Evolutionary conservation across 176 grass and related monocot genomes (phyloP).

Genomic region (Oryza brachyantha): DNA sequence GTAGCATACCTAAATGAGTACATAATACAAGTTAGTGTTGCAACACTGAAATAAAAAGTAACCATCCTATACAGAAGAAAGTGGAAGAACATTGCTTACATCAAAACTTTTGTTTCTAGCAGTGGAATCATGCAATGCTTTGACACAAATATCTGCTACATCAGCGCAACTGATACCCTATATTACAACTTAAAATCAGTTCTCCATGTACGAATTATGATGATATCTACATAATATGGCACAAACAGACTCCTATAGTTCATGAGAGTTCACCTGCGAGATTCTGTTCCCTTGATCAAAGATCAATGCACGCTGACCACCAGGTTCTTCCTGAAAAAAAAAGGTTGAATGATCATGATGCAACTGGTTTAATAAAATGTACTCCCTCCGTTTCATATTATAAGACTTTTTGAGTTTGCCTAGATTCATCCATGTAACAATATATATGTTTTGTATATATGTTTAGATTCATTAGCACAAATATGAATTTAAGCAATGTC

Average conservation of each 20-base stretch:
- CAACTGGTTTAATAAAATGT: neutral
- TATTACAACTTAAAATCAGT: constrained; percentile 28
- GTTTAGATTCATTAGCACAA: too few relatives aligned
- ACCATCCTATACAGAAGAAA: neutral
- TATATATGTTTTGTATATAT: too few relatives aligned
- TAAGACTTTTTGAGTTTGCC: too few relatives aligned
- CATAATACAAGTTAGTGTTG: neutral
- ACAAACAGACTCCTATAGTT: neutral
- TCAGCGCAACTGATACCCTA: constrained; percentile 95
- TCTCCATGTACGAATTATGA: neutral
- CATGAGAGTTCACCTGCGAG: constrained; percentile 63
- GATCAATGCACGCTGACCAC: constrained; percentile 91
- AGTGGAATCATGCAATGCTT: constrained; percentile 95
- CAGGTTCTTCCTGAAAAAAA: constrained; percentile 93
- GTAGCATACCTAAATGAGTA: constrained; percentile 70
- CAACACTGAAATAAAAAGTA: neutral
- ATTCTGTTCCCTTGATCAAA: constrained; percentile 99
- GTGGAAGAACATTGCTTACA: constrained; percentile 49
- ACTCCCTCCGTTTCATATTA: too few relatives aligned
- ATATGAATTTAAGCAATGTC: too few relatives aligned
- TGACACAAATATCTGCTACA: constrained; percentile 97
- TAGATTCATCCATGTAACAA: too few relatives aligned
- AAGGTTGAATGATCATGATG: neutral
- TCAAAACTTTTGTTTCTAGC: constrained; percentile 99
- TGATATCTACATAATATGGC: neutral